A percentile compares a stretch with the other conserved stretches of the same genome.
These are phyloP conservation scores for Pichiaceae sp. DNA, from an alignment of 1,139 yeast species.

Conservation along the genomic window DNA sequence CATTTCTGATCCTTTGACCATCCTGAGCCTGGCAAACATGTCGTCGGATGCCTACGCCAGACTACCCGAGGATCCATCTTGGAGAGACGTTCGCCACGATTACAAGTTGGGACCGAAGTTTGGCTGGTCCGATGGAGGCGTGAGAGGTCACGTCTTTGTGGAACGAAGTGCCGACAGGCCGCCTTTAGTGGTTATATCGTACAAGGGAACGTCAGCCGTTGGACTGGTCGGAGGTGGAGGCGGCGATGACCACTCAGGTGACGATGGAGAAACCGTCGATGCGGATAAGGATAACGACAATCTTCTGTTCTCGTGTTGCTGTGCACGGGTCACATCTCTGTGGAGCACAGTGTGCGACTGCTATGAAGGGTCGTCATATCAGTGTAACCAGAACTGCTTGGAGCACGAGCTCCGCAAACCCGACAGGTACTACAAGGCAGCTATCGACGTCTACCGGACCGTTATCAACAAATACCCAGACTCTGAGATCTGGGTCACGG, in stretches of 20 bases:
- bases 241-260: slow-evolving; percentile 49
- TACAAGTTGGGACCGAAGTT: slow-evolving; percentile 33
- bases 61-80: slow-evolving; percentile 71
- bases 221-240: slow-evolving; percentile 61
- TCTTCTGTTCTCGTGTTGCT: slow-evolving; percentile 85
- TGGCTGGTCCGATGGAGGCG: slow-evolving; percentile 84
- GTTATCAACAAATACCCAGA: slow-evolving; percentile 64
- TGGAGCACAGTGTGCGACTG: slow-evolving; percentile 98
- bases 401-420: slow-evolving; percentile 67
- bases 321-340: slow-evolving; percentile 84
- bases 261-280: slow-evolving; percentile 66
- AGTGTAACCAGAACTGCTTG: slow-evolving; percentile 83
- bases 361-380: slow-evolving; percentile 63
- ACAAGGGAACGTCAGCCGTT: slow-evolving; percentile 92
- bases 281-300: slow-evolving; percentile 86
- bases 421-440: slow-evolving; percentile 80
- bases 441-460: slow-evolving; percentile 66
- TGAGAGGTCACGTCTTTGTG: slow-evolving; percentile 86
- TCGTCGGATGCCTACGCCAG: slow-evolving; percentile 88
- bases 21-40: slow-evolving; percentile 72
- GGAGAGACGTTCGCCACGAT: slow-evolving; percentile 62
- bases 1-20: slow-evolving; percentile 61
- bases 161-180: slow-evolving; percentile 22
- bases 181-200: slow-evolving; percentile 65
- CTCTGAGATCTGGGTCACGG: slow-evolving; percentile 80